Conservation (phyloP, 2,329 filamentous ascomycete species). For the Colletotrichum orchidophilum region DNA sequence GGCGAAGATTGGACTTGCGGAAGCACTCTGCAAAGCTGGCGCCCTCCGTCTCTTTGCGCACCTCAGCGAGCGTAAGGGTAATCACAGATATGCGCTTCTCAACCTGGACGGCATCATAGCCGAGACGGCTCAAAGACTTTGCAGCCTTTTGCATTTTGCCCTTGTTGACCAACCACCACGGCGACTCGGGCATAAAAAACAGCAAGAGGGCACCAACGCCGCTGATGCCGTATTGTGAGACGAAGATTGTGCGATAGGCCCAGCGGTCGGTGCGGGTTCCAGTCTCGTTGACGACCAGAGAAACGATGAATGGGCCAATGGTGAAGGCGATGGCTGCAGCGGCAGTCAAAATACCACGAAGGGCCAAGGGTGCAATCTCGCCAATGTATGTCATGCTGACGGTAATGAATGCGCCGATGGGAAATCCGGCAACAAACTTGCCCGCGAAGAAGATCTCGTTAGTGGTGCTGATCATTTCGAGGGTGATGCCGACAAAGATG, state of each 20-base stretch:
- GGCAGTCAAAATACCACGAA: conserved; percentile 41
- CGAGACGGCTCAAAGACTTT: conserved; percentile 42
- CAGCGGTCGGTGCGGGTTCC: conserved; percentile 40
- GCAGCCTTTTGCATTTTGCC: conserved; percentile 35
- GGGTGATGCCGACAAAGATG: conserved; percentile 48
- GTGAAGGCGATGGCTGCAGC: conserved; percentile 39
- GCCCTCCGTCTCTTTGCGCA: conserved; percentile 47
- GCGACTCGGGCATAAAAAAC: conserved; percentile 51
- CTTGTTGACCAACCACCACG: conserved; percentile 50
- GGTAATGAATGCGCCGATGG: conserved; percentile 40
- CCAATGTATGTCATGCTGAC: conserved; percentile 43
- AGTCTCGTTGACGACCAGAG: conserved; percentile 44
- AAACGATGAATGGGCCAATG: conserved; percentile 41
- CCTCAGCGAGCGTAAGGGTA: conserved; percentile 44
- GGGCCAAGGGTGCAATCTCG: conserved; percentile 42
- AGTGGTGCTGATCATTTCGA: conserved; percentile 42
- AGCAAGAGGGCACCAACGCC: conserved; percentile 18
- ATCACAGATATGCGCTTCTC: conserved; percentile 42
- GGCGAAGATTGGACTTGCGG: conserved; percentile 47
- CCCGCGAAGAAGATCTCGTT: conserved; percentile 52
- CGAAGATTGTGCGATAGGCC: conserved; percentile 41
- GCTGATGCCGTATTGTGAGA: conserved; percentile 31
- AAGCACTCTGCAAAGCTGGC: conserved; percentile 52
- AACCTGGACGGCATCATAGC: conserved; percentile 40
- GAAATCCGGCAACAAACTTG: conserved; percentile 54